Conservation (phyloP, 371 early-diverging fungal species). For the Mucor circinelloides region DNA sequence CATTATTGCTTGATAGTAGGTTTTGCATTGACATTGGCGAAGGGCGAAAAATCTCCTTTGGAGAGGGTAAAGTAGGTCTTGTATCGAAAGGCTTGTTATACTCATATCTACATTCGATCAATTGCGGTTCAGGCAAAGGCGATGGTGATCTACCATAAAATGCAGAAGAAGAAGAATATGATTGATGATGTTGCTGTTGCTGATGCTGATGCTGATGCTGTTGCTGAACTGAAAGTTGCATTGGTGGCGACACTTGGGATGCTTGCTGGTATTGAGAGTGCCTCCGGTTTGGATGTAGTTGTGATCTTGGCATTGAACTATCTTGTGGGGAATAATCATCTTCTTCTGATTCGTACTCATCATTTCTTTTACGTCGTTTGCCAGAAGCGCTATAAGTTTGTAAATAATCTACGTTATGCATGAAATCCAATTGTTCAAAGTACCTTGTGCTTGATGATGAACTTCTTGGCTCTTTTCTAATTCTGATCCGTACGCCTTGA, state of each 20-base stretch:
- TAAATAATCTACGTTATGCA: not conserved
- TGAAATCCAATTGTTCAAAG: not conserved
- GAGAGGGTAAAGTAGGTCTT: slow-evolving; percentile 10
- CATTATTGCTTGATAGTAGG: slow-evolving; percentile 10
- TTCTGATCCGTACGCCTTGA: slow-evolving; percentile 37
- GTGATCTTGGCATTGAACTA: not conserved
- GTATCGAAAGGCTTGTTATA: not conserved
- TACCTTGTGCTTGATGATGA: slow-evolving; percentile 17
- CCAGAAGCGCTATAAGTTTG: not conserved
- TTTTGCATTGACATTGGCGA: slow-evolving; percentile 30
- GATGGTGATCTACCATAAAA: slow-evolving; percentile 7
- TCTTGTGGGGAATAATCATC: not conserved
- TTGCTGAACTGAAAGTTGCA: not conserved
- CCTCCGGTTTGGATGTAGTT: not conserved
- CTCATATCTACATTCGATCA: not conserved
- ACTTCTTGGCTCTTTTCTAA: slow-evolving; percentile 33
- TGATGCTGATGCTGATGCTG: not conserved
- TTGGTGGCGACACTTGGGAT: not conserved
- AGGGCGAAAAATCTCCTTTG: slow-evolving; percentile 5
- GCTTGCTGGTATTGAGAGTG: not conserved
- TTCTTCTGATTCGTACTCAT: slow-evolving; percentile 9
- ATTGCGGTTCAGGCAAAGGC: slow-evolving; percentile 6
- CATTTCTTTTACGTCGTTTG: slow-evolving; percentile 8
- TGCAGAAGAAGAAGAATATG: not conserved
- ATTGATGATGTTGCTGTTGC: not conserved